Evolutionary conservation across 768 basidiomycete species (phyloP).

Genomic region (Termitomyces sp.): DNA sequence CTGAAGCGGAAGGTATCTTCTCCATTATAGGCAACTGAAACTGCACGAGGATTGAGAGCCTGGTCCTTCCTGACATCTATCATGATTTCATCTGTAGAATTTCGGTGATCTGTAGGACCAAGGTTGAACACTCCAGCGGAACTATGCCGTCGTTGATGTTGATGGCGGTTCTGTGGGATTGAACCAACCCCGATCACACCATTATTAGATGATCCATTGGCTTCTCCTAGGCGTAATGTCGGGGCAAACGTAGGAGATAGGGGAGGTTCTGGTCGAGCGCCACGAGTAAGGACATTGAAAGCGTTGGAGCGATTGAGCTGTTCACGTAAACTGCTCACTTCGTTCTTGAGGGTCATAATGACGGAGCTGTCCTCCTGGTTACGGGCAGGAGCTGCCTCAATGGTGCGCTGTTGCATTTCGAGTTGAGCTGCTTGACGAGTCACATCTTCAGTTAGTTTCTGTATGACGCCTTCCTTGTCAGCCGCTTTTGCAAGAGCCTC

Average conservation of each 20-base stretch:
- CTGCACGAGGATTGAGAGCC: conserved; percentile 70
- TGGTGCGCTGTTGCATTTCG: conserved; percentile 66
- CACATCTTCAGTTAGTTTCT: conserved; percentile 75
- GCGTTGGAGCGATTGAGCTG: conserved; percentile 96
- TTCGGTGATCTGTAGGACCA: conserved; percentile 55
- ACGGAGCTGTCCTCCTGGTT: conserved; percentile 82
- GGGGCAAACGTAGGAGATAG: conserved; percentile 86
- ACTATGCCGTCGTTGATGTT: conserved; percentile 84
- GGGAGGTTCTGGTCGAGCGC: conserved; percentile 63
- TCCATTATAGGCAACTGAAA: conserved; percentile 84
- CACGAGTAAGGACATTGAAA: conserved; percentile 77
- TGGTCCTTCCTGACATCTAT: conserved; percentile 67
- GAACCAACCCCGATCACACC: conserved; percentile 13
- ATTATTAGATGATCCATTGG: conserved; percentile 34
- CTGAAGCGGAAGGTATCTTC: conserved; percentile 71
- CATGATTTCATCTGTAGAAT: conserved; percentile 76
- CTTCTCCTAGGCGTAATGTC: conserved; percentile 50
- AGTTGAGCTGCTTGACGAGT: conserved; percentile 66
- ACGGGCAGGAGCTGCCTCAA: conserved; percentile 58
- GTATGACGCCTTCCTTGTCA: conserved; percentile 83
- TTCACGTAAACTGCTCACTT: conserved; percentile 88
- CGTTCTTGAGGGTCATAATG: conserved; percentile 84
- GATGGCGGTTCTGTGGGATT: conserved; percentile 46
- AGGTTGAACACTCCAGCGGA: conserved; percentile 74
- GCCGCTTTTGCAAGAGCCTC: conserved; percentile 65